Conservation (phyloP, 345 rosid species). For the Citrus mangshanensis region DNA sequence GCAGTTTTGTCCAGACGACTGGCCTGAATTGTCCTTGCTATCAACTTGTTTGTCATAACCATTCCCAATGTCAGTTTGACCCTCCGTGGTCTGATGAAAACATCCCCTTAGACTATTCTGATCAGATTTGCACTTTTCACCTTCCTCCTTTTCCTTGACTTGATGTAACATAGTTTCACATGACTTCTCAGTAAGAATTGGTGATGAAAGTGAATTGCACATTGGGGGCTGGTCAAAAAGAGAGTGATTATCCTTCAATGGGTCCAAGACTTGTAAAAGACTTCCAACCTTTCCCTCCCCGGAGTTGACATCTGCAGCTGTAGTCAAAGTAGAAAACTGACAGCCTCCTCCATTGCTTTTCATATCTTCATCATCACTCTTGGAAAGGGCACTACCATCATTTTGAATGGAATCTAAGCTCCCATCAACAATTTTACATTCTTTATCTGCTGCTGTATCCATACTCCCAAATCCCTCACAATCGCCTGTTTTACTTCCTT, state of each 20-base stretch:
- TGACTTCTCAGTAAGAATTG: slow-evolving; percentile 33
- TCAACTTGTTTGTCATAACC: slow-evolving; percentile 33
- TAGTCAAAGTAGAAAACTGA: slow-evolving; percentile 34
- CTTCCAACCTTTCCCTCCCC: slow-evolving; percentile 29
- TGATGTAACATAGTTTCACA: slow-evolving; percentile 23
- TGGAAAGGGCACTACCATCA: slow-evolving; percentile 24
- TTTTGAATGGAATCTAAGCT: slow-evolving; percentile 25
- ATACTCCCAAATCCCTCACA: slow-evolving; percentile 17
- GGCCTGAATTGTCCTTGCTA: slow-evolving; percentile 38
- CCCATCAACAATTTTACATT: slow-evolving; percentile 26
- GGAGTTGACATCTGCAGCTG: slow-evolving; percentile 30
- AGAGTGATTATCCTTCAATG: slow-evolving; percentile 28
- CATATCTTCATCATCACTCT: slow-evolving; percentile 26
- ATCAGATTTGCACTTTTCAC: slow-evolving; percentile 31
- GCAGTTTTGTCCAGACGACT: slow-evolving; percentile 42
- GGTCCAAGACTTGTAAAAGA: slow-evolving; percentile 26
- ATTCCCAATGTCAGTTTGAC: slow-evolving; percentile 14
- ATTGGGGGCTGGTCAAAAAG: slow-evolving; percentile 34
- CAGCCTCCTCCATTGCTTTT: slow-evolving; percentile 34
- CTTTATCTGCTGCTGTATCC: slow-evolving; percentile 12
- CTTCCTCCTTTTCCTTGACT: slow-evolving; percentile 26
- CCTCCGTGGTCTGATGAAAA: slow-evolving; percentile 20
- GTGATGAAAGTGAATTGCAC: slow-evolving; percentile 31
- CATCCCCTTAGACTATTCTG: slow-evolving; percentile 18
- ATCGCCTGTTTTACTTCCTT: slow-evolving; percentile 23